phyloP scores from a whole-genome alignment of 306 rosid species.

The Cucurbita pepo region DNA sequence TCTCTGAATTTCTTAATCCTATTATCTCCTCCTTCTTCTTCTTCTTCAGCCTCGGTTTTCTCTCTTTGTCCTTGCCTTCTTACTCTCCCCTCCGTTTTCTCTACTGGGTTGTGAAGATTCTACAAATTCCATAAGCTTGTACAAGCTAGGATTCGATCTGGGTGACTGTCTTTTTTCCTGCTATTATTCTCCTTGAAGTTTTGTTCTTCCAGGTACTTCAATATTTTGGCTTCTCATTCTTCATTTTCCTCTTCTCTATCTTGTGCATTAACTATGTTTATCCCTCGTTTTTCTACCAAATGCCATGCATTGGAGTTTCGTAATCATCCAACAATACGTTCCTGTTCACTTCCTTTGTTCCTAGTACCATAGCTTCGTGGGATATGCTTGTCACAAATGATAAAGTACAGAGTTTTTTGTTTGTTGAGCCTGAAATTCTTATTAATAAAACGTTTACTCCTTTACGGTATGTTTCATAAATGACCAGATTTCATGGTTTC shows the following conservation, averaged over 20 bases:
- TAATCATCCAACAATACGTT: background rate
- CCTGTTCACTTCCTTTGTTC: background rate
- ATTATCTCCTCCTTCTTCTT: background rate
- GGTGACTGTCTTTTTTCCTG: background rate
- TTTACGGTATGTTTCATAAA: background rate
- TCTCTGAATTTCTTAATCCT: slow-evolving; percentile 16
- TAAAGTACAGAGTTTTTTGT: background rate
- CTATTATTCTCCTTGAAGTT: background rate
- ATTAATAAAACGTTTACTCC: background rate
- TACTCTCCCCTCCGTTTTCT: slow-evolving; percentile 3
- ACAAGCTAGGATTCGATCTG: slow-evolving; percentile 5
- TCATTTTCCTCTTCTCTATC: background rate
- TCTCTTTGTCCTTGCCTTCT: slow-evolving; percentile 11
- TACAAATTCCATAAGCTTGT: slow-evolving; percentile 19
- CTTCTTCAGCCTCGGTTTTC: background rate
- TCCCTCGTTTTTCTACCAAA: background rate
- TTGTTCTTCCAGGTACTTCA: slow-evolving; percentile 14
- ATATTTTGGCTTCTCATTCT: background rate
- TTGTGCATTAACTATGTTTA: background rate
- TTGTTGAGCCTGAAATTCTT: background rate
- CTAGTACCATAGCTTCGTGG: background rate
- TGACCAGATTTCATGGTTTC: background rate
- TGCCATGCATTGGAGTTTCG: background rate
- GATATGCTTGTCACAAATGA: background rate
- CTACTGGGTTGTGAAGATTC: background rate